phyloP scores from a whole-genome alignment of 306 rosid species.

The Castanea mollissima region DNA sequence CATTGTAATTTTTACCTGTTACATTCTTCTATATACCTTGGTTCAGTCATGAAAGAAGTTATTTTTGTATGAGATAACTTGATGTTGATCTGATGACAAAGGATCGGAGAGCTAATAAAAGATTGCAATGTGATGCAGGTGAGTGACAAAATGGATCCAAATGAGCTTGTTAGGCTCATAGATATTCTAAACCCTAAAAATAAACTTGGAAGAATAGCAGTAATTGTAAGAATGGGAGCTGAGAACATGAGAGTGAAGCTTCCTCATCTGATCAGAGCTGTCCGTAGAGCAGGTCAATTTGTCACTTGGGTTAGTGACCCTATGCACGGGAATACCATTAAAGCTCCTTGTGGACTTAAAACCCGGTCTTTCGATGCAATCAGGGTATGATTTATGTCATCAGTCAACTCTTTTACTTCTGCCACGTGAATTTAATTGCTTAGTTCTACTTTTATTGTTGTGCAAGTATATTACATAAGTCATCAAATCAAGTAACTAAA shows the following conservation, averaged over 20 bases:
- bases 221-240: slow-evolving; percentile 47
- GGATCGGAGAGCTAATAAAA: neutral
- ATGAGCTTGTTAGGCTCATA: slow-evolving; percentile 37
- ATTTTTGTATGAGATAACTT: neutral
- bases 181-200: slow-evolving; percentile 40
- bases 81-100: neutral
- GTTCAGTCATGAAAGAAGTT: neutral
- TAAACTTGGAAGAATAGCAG: slow-evolving; percentile 36
- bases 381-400: slow-evolving; percentile 27
- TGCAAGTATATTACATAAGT: neutral
- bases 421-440: neutral
- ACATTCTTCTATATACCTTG: neutral
- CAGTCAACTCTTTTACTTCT: neutral
- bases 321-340: slow-evolving; percentile 45
- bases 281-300: slow-evolving; percentile 36
- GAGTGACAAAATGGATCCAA: slow-evolving; percentile 48
- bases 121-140: slow-evolving; percentile 30
- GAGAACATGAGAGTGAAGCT: slow-evolving; percentile 45
- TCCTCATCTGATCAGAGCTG: slow-evolving; percentile 43
- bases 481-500: neutral
- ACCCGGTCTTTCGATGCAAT: slow-evolving; percentile 42
- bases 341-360: slow-evolving; percentile 47
- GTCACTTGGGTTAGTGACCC: slow-evolving; percentile 50
- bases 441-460: neutral
- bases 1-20: neutral